These are phyloP conservation scores for Aspergillus ruber DNA, from an alignment of 2,329 filamentous ascomycete species.

Conservation along the genomic window DNA sequence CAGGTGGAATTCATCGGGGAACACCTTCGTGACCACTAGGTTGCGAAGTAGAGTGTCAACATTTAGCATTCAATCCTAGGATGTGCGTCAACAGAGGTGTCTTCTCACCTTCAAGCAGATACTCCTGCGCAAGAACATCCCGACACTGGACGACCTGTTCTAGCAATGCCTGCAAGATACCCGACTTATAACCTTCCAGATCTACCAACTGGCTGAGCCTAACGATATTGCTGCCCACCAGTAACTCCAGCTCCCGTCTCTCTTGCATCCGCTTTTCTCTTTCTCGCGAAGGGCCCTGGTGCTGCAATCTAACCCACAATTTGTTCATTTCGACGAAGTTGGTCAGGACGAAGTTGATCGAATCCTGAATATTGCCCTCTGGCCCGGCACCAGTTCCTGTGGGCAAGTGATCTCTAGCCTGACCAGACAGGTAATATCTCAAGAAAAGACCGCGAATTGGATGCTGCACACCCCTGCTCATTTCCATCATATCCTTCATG, in stretches of 20 bases:
- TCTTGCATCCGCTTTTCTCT: slow-evolving; percentile 90
- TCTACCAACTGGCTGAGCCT: slow-evolving; percentile 93
- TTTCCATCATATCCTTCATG: slow-evolving; percentile 99
- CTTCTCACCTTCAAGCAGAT: slow-evolving; percentile 68
- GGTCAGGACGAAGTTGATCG: slow-evolving; percentile 94
- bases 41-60: slow-evolving; percentile 5
- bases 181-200: slow-evolving; percentile 84
- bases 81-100: neutral
- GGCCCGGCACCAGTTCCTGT: slow-evolving; percentile 78
- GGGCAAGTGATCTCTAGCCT: slow-evolving; percentile 84
- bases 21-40: slow-evolving; percentile 90
- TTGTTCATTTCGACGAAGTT: slow-evolving; percentile 99
- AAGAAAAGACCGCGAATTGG: slow-evolving; percentile 91
- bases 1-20: slow-evolving; percentile 96
- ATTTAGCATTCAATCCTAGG: slow-evolving; percentile 11
- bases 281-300: slow-evolving; percentile 94
- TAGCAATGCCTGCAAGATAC: slow-evolving; percentile 78
- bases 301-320: slow-evolving; percentile 93
- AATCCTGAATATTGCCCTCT: slow-evolving; percentile 92
- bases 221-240: slow-evolving; percentile 95
- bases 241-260: slow-evolving; percentile 85
- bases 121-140: slow-evolving; percentile 94
- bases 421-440: slow-evolving; percentile 91
- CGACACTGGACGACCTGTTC: slow-evolving; percentile 98
- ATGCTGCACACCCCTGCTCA: slow-evolving; percentile 96